Base-by-base conservation (phyloP, 2,329 filamentous ascomycete genomes). In the Pyrenochaeta sp. region DNA sequence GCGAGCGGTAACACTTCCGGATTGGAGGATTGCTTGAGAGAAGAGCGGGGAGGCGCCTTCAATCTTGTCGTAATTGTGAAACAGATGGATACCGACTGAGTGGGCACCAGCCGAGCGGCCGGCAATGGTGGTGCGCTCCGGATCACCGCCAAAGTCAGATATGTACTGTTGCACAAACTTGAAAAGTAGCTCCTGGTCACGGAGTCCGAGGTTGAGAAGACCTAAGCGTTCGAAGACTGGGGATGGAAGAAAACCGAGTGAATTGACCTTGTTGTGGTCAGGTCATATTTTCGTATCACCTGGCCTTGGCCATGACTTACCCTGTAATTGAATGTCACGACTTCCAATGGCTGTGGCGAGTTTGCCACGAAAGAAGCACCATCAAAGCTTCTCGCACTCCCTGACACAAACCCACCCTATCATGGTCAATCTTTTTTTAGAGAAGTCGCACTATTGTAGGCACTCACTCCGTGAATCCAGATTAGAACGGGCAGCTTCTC, bases 81-180 rank as follows among this genome's bases (percentile, higher is more conserved):
- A 68, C 1, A 68, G 57, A 40, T 72, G 67, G 10, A 72, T 68
- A 2, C 61, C 67, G 10, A 66, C 62, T 0, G 65, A 69, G 23
- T 72, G 68, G 1, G 67, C 67, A 17, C 75, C 75, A 23, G 74
- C 73, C 6, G 71, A 71, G 21, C 75, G 73, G 3, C 76, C 75
- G 49, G 70, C 77, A 12, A 78, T 63, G 0, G 67, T 75, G 30
- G 79, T 76, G 9, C 67, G 59, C 21, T 50, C 46, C 10, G 73
- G 61, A 51, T 79, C 76, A 18, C 76, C 76, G 2, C 76, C 77
- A 49, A 78, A 79, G 15, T 54, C 58, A 1, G 66, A 69, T 41
- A 78, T 77, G 50, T 78, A 75, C 18, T 75, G 62, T 18, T 69
- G 64, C 2, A 77, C 64, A 58, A 76, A 78, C 36, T 77, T 67